Conservation (phyloP, 106 monocot species). For the Gastrodia elata region DNA sequence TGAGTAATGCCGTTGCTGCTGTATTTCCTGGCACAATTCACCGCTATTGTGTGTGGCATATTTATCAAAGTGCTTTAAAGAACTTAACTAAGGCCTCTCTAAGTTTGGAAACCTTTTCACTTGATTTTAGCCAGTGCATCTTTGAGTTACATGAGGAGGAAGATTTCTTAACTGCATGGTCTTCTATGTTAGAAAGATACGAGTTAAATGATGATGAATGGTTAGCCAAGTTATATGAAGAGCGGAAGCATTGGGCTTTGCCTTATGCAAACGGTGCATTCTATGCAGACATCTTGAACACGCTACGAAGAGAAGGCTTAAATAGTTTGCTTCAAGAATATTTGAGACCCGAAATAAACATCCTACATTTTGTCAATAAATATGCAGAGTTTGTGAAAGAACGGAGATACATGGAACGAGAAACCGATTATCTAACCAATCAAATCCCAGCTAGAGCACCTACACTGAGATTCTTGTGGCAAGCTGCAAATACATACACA, state of each 20-base stretch:
- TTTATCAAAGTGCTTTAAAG: conserved; percentile 8
- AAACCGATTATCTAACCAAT: conserved; percentile 6
- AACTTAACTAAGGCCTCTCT: neutral
- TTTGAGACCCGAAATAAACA: conserved; percentile 3
- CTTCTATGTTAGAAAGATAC: conserved; percentile 1
- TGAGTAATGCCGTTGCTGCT: conserved; percentile 23
- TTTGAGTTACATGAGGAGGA: conserved; percentile 4
- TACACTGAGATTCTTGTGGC: neutral
- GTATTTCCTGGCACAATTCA: conserved; percentile 30
- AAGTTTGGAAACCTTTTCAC: neutral
- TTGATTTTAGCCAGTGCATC: conserved; percentile 8
- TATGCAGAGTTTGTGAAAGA: conserved; percentile 8
- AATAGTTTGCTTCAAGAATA: neutral
- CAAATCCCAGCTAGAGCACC: neutral
- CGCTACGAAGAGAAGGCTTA: neutral
- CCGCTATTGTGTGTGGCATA: conserved; percentile 25
- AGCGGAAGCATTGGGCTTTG: conserved; percentile 10
- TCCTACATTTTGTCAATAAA: conserved; percentile 4
- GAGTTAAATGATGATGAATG: conserved; percentile 8
- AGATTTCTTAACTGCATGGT: conserved; percentile 6
- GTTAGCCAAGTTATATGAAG: conserved; percentile 3
- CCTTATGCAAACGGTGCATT: conserved; percentile 2
- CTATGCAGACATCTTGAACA: conserved; percentile 7
- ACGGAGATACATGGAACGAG: conserved; percentile 1
- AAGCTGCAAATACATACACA: conserved; percentile 13